These are phyloP conservation scores for Hortiboletus flavorubellus DNA, from an alignment of 768 basidiomycete genomes.

Conservation along the genomic window DNA sequence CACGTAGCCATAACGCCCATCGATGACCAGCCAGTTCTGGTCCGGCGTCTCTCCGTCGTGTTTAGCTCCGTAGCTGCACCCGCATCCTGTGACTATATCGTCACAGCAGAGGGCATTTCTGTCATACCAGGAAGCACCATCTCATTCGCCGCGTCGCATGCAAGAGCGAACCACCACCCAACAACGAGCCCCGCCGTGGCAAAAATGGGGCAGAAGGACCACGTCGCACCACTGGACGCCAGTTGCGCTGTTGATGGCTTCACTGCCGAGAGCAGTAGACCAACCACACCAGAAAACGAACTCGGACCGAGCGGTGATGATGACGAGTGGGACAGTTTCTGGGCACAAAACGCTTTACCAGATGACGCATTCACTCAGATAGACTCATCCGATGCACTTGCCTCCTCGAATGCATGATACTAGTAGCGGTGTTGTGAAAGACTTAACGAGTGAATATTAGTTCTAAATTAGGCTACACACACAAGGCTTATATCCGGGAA, in stretches of 20 bases:
- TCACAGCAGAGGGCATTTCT: constrained; percentile 59
- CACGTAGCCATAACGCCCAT: constrained; percentile 12
- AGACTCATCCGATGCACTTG: constrained; percentile 2
- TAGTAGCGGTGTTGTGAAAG: neutral
- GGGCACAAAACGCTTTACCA: constrained; percentile 40
- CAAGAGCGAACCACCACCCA: neutral
- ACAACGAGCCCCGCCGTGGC: constrained; percentile 8
- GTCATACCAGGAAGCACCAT: constrained; percentile 25
- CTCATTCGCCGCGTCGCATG: neutral
- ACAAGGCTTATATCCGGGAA: constrained; percentile 2
- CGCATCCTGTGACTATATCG: constrained; percentile 69
- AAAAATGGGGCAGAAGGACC: constrained; percentile 6
- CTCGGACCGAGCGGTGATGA: constrained; percentile 20
- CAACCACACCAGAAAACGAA: constrained; percentile 25
- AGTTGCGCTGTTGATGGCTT: constrained; percentile 32
- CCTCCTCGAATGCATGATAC: constrained; percentile 15
- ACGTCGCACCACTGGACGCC: constrained; percentile 36
- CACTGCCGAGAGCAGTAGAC: constrained; percentile 9
- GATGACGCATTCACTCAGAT: constrained; percentile 34
- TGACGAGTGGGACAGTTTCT: constrained; percentile 50
- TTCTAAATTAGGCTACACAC: neutral
- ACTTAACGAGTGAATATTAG: constrained; percentile 7
- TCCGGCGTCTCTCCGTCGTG: constrained; percentile 72
- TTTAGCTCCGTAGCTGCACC: constrained; percentile 66
- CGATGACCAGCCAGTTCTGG: constrained; percentile 46